phyloP scores from a whole-genome alignment of 257 asterid genomes.

The Catharanthus roseus region DNA sequence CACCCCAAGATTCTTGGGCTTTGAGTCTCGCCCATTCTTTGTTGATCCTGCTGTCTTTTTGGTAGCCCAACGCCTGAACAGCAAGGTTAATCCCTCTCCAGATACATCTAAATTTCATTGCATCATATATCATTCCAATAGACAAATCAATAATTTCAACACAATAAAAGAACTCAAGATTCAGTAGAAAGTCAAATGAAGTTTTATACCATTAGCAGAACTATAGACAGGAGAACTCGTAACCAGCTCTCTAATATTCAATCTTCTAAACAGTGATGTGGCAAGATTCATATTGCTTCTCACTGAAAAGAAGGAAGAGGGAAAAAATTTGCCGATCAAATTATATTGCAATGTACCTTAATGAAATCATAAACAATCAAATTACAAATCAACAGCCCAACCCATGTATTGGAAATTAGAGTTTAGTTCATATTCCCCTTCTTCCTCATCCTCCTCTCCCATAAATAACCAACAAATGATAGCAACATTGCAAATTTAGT shows the following conservation, averaged over 20 bases:
- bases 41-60: slow-evolving; percentile 90
- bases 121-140: not conserved
- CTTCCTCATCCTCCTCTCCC: no score
- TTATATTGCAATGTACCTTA: not conserved
- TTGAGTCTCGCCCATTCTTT: slow-evolving; percentile 84
- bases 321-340: not conserved
- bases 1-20: slow-evolving; percentile 82
- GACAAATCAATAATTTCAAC: not conserved
- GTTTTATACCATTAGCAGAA: slow-evolving; percentile 47
- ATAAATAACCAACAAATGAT: no score
- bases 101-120: slow-evolving; percentile 41
- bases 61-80: slow-evolving; percentile 84
- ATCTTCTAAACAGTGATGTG: slow-evolving; percentile 35
- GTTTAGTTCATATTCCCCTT: no score
- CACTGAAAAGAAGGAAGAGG: not conserved
- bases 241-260: slow-evolving; percentile 52
- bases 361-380: not conserved
- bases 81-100: slow-evolving; percentile 67
- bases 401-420: no score
- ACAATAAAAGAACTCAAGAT: not conserved
- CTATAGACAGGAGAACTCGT: slow-evolving; percentile 42
- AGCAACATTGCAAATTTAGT: no score
- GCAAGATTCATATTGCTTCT: slow-evolving; percentile 18
- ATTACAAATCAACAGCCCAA: no score
- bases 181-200: not conserved